These are phyloP conservation scores for Sordariomycetes sp. DNA, from an alignment of 2,329 filamentous ascomycete genomes.

Conservation along the genomic window DNA sequence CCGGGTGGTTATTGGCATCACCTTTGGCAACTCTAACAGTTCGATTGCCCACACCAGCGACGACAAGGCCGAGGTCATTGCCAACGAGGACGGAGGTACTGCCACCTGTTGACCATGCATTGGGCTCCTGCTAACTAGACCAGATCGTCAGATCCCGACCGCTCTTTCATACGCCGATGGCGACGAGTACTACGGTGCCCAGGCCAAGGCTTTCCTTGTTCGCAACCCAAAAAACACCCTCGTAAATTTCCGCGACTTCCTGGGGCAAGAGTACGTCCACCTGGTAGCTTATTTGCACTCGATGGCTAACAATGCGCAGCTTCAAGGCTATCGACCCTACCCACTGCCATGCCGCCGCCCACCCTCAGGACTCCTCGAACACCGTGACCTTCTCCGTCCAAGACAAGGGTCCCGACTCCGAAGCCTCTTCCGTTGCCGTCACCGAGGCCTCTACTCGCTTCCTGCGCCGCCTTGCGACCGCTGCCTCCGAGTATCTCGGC, in stretches of 20 bases:
- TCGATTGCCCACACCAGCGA: slow-evolving; percentile 91
- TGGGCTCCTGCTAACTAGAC: slow-evolving; percentile 9
- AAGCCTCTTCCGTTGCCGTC: slow-evolving; percentile 60
- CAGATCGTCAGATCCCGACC: slow-evolving; percentile 94
- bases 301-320: too few species aligned
- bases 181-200: slow-evolving; percentile 92
- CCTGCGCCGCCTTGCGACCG: slow-evolving; percentile 68
- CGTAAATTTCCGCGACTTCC: slow-evolving; percentile 90
- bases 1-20: slow-evolving; percentile 79
- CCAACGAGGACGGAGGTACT: slow-evolving; percentile 94
- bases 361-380: slow-evolving; percentile 67
- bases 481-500: slow-evolving; percentile 86
- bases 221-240: slow-evolving; percentile 90
- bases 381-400: slow-evolving; percentile 74
- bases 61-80: slow-evolving; percentile 94
- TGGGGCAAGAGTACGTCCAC: slow-evolving; percentile 80
- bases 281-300: too few species aligned
- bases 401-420: slow-evolving; percentile 59
- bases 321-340: slow-evolving; percentile 97
- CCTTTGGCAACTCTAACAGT: slow-evolving; percentile 97
- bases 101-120: background rate
- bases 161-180: slow-evolving; percentile 90
- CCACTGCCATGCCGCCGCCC: slow-evolving; percentile 86
- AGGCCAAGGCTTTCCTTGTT: slow-evolving; percentile 89
- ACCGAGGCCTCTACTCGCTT: slow-evolving; percentile 79